Base-by-base conservation (phyloP, 371 early-diverging fungal genomes). In the Mucor saturninus region DNA sequence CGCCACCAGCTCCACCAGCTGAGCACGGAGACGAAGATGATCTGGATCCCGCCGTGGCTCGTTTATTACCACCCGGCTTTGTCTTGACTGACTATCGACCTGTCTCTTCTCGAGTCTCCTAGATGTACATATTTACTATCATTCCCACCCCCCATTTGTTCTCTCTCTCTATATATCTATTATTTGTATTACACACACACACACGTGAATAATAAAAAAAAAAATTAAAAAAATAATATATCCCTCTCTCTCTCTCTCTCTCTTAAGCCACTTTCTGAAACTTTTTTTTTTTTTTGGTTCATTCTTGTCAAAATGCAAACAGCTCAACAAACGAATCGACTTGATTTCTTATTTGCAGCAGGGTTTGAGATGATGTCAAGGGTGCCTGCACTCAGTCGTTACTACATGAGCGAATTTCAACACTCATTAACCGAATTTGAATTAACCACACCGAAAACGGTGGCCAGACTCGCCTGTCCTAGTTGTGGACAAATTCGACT, bases 381-480 rank as follows among this genome's bases (percentile, higher is more conserved):
- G 2, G 74, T 71, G 28, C 77, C 81, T 15, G 50, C 56, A 8
- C 56, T 80, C 2, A 74, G 76, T 26, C 59, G 77, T 45, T 80
- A 73, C 58, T 80, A 80, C 54, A 75, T 77, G 76, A 74, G 60
- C 40, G 71, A 80, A 61, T 77, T 75, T 50, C 77, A 80, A 52
- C 54, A 68, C 14, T 65, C 66, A 6, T 11, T 77, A 6, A 56
- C 51, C n/a, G 65, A 69, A 37, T 72, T 67, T 46, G 75, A 73
- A 32, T 45, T 73, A 13, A 58, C 61, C 15, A 21, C 70, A 21
- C 61, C 66, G 1, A 74, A 75, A 38, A 57, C 49, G 4, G 60
- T 70, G 3, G 64, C 64, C 14, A 68, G 73, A 26, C 21, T 57
- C 6, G 32, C 59, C 1, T 81, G 81, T 62, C 55, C 64, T 32